Evolutionary conservation across 2,329 filamentous ascomycete species (phyloP), one percentile per base, ranked within the genome.

Genomic region (Nemania abortiva): DNA sequence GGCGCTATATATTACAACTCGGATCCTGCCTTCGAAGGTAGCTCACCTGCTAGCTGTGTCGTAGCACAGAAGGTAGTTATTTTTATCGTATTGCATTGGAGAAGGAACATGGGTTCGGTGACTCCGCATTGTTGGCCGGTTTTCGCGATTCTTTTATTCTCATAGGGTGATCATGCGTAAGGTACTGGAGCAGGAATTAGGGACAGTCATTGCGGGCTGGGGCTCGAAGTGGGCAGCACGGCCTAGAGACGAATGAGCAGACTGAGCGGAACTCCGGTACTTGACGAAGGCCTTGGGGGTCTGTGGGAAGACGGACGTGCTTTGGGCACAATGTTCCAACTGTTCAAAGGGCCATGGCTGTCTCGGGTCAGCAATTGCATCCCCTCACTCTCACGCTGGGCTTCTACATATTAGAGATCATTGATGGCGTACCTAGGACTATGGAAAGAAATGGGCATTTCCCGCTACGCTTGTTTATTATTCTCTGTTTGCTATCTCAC

Each of bases 1-100:
- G 69, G 59, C 66, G 63, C 69, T 69, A 71, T 70, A 70, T 71
- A 71, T 69, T 58, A 66, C 66, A 60, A 58, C 50, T 66, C 54
- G 59, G 63, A 58, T 66, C 58, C 56, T 58, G 49, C 63, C 66
- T 59, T 67, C 52, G 47, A 58, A 22, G 68, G 64, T 49, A 65
- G 54, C 49, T 63, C 42, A 61, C 47, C 34, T 50, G 27, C 54
- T 24, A 27, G 64, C 60, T 63, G 31, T 45, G 15, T 31, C 52
- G 37, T 59, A 64, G 56, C 57, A 42, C 37, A 59, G 29, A 18
- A 54, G 64, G 64, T 49, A 59, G 45, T 60, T 45, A 60, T 61
- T 70, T 27, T 70, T 55, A 66, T 65, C 61, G 64, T 70, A 62
- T 72, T 72, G 70, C 70, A 72, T 72, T 47, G 45, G 55, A 64